phyloP scores from a whole-genome alignment of 2,329 filamentous ascomycete genomes.

The Colletotrichum nymphaeae region DNA sequence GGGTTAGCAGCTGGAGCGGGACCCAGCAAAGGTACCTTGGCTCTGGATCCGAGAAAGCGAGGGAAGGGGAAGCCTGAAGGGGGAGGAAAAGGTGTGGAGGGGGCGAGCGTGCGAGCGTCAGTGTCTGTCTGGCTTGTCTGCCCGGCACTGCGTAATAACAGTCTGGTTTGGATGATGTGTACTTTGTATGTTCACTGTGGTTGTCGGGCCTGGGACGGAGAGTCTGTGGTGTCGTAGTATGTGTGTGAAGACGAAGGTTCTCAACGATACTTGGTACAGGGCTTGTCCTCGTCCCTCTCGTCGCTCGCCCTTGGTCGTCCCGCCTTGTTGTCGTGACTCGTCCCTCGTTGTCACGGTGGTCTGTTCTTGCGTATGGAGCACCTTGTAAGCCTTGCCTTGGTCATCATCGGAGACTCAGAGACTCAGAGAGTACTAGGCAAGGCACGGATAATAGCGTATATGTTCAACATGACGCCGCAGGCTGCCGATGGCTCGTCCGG shows the following conservation, averaged over 20 bases:
- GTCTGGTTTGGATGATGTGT: too few relatives aligned
- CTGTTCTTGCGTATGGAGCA: neutral
- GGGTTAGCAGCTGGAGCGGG: conserved; percentile 1
- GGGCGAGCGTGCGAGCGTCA: too few relatives aligned
- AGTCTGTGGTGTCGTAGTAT: neutral
- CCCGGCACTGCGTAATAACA: too few relatives aligned
- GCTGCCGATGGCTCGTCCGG: neutral
- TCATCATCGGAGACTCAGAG: neutral
- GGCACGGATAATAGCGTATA: too few relatives aligned
- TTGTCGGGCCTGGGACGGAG: neutral
- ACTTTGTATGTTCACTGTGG: neutral
- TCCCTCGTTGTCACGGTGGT: neutral
- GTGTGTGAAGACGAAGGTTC: neutral
- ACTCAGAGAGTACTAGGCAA: neutral
- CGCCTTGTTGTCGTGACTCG: neutral
- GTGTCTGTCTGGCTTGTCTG: too few relatives aligned
- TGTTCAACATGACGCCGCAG: neutral
- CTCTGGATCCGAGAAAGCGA: neutral
- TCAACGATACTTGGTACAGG: neutral
- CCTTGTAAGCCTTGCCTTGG: neutral
- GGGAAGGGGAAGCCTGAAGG: neutral
- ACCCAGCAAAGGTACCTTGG: neutral
- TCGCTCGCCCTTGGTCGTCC: neutral
- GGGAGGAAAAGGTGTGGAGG: neutral
- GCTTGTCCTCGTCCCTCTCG: neutral